phyloP scores from a whole-genome alignment of 1,284 basidiomycete species.

The Boletus sp. region DNA sequence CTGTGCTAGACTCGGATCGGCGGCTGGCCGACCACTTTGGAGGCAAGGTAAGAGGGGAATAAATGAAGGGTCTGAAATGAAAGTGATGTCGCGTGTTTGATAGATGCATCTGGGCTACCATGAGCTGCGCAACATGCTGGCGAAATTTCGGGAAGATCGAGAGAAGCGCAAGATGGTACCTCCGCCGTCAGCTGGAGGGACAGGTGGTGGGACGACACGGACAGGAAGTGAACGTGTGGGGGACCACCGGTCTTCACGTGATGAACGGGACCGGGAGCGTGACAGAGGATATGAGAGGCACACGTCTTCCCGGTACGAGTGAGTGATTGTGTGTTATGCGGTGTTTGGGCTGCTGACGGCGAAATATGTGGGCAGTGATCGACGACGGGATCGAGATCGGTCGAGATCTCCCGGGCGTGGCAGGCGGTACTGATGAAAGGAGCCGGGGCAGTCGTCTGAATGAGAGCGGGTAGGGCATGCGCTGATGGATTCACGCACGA shows the following conservation, averaged over 20 bases:
- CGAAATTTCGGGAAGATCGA: constrained; percentile 83
- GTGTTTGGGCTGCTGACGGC: constrained; percentile 11
- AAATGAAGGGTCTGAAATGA: constrained; percentile 9
- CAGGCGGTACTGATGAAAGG: constrained; percentile 52
- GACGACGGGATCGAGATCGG: constrained; percentile 69
- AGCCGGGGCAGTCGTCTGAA: neutral
- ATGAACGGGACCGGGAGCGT: constrained; percentile 61
- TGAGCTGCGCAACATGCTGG: constrained; percentile 91
- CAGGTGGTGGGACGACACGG: constrained; percentile 34
- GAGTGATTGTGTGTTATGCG: constrained; percentile 34
- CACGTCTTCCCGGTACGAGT: constrained; percentile 71
- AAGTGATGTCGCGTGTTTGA: constrained; percentile 24
- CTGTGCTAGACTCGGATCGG: constrained; percentile 96
- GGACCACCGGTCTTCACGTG: constrained; percentile 53
- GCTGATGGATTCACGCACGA: constrained; percentile 15
- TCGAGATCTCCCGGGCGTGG: constrained; percentile 70
- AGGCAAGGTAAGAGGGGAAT: constrained; percentile 73
- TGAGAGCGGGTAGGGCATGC: neutral
- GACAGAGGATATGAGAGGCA: constrained; percentile 70
- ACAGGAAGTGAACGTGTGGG: constrained; percentile 39
- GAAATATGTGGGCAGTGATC: constrained; percentile 39
- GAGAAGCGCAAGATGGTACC: constrained; percentile 73
- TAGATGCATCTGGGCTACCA: constrained; percentile 99
- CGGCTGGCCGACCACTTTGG: constrained; percentile 99
- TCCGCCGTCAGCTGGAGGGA: constrained; percentile 34